A percentile compares a stretch with the other conserved stretches of the same genome.
Evolutionary conservation across 805 yeast genomes (phyloP).

Genomic region (Pichia cephalocereana): DNA sequence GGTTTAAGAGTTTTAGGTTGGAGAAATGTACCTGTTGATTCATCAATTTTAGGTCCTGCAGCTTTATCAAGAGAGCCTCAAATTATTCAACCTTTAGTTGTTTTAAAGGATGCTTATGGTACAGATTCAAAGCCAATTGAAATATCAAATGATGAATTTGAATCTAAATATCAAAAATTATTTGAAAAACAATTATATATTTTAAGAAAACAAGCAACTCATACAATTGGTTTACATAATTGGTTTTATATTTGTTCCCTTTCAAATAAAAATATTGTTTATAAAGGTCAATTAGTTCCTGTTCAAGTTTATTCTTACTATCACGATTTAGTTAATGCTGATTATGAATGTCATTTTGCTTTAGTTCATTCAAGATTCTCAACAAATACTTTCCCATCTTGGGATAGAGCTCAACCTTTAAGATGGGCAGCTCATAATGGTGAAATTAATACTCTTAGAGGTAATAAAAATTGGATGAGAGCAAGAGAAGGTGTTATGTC

Average conservation of each 20-base stretch:
- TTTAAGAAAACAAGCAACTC: slow-evolving; percentile 82
- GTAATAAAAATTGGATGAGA: slow-evolving; percentile 99
- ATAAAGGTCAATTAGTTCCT: slow-evolving; percentile 97
- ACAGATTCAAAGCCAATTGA: slow-evolving; percentile 27
- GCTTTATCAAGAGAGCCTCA: slow-evolving; percentile 88
- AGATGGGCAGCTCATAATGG: slow-evolving; percentile 98
- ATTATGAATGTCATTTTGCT: slow-evolving; percentile 91
- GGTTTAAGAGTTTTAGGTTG: slow-evolving; percentile 85
- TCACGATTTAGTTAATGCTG: slow-evolving; percentile 85
- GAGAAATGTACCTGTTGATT: slow-evolving; percentile 92
- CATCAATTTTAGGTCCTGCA: slow-evolving; percentile 91
- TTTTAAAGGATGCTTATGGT: slow-evolving; percentile 45
- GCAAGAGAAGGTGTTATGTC: slow-evolving; percentile 97
- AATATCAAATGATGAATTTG: slow-evolving; percentile 44
- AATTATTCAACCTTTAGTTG: slow-evolving; percentile 88
- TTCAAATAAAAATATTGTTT: slow-evolving; percentile 81
- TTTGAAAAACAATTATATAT: slow-evolving; percentile 82
- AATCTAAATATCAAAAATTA: slow-evolving; percentile 42
- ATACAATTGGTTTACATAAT: slow-evolving; percentile 85
- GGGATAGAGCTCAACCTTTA: slow-evolving; percentile 99
- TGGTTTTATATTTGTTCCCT: slow-evolving; percentile 97
- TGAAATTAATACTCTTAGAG: slow-evolving; percentile 94
- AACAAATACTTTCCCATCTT: slow-evolving; percentile 97
- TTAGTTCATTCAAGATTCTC: slow-evolving; percentile 96
- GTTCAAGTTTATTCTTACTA: slow-evolving; percentile 92